These are phyloP conservation scores for Coniferiporia weirii DNA, from an alignment of 1,284 basidiomycete species.

Conservation along the genomic window DNA sequence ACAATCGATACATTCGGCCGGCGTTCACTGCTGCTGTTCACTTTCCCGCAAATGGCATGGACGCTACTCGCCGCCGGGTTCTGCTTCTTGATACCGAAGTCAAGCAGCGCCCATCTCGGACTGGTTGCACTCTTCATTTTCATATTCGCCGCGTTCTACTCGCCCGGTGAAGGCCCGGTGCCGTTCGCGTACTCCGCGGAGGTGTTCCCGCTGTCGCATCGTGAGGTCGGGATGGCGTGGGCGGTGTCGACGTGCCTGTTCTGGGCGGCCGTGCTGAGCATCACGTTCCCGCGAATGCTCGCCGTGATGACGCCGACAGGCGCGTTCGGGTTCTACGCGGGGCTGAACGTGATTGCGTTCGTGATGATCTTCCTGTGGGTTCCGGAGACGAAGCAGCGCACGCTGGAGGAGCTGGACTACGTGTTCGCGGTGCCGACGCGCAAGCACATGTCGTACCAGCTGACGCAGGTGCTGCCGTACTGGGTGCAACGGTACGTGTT, in stretches of 20 bases:
- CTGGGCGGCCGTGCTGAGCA: conserved; percentile 49
- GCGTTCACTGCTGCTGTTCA: conserved; percentile 50
- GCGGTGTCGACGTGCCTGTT: conserved; percentile 48
- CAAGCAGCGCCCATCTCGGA: conserved; percentile 36
- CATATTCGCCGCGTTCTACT: conserved; percentile 54
- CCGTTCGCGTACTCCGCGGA: conserved; percentile 63
- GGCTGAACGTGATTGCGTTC: conserved; percentile 46
- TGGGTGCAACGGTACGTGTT: conserved; percentile 56
- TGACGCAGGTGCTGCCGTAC: conserved; percentile 50
- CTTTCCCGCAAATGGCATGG: conserved; percentile 56
- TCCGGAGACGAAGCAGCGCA: conserved; percentile 65
- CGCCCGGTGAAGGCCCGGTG: conserved; percentile 67
- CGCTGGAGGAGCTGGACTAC: conserved; percentile 56
- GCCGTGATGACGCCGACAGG: conserved; percentile 36
- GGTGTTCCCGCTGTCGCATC: conserved; percentile 57
- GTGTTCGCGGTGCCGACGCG: conserved; percentile 60
- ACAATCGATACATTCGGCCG: conserved; percentile 56
- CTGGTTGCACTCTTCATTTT: conserved; percentile 54
- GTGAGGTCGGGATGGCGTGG: conserved; percentile 48
- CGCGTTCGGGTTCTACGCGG: conserved; percentile 55
- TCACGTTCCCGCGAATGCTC: conserved; percentile 58
- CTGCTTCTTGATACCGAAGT: conserved; percentile 44
- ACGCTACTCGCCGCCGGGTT: conserved; percentile 58
- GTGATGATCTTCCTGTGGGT: conserved; percentile 44
- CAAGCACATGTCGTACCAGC: conserved; percentile 52